A percentile compares a stretch with the other conserved stretches of the same genome.
Evolutionary conservation across 2,329 filamentous ascomycete species (phyloP).

Genomic region (Fusarium foetens): DNA sequence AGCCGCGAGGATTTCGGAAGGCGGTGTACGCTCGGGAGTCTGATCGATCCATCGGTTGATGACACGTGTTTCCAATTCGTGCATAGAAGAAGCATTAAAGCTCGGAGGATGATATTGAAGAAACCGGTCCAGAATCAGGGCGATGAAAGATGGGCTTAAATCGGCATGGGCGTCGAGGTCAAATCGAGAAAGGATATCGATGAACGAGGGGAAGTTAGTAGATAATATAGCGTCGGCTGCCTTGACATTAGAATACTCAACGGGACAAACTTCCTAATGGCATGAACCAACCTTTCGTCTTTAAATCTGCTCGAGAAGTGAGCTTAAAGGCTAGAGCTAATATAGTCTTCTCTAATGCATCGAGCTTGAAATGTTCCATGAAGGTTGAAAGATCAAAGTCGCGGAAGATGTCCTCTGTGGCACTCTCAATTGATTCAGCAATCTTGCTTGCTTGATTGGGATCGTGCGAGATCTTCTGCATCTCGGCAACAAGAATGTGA

Average conservation of each 20-base stretch:
- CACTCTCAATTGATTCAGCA: slow-evolving; percentile 90
- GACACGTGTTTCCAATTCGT: slow-evolving; percentile 74
- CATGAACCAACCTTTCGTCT: slow-evolving; percentile 79
- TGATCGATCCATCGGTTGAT: slow-evolving; percentile 73
- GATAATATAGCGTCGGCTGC: slow-evolving; percentile 90
- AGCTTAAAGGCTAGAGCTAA: slow-evolving; percentile 90
- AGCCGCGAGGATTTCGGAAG: slow-evolving; percentile 75
- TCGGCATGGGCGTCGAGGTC: slow-evolving; percentile 73
- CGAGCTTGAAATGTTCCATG: slow-evolving; percentile 94
- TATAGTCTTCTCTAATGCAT: slow-evolving; percentile 86
- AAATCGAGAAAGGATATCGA: slow-evolving; percentile 77
- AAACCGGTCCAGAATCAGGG: slow-evolving; percentile 84
- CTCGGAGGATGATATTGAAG: slow-evolving; percentile 87
- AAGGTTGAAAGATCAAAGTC: slow-evolving; percentile 97
- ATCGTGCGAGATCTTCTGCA: slow-evolving; percentile 86
- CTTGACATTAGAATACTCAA: slow-evolving; percentile 55
- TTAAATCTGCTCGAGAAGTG: slow-evolving; percentile 81
- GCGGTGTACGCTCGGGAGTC: slow-evolving; percentile 66
- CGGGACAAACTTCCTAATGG: not conserved
- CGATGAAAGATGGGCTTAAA: slow-evolving; percentile 75
- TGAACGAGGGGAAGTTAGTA: slow-evolving; percentile 79
- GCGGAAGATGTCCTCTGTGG: slow-evolving; percentile 91
- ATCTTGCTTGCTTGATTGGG: slow-evolving; percentile 88
- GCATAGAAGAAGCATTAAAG: slow-evolving; percentile 79
- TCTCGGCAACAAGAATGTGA: slow-evolving; percentile 81